These are phyloP conservation scores for Psilocybe cubensis DNA, from an alignment of 768 basidiomycete species.

Conservation along the genomic window DNA sequence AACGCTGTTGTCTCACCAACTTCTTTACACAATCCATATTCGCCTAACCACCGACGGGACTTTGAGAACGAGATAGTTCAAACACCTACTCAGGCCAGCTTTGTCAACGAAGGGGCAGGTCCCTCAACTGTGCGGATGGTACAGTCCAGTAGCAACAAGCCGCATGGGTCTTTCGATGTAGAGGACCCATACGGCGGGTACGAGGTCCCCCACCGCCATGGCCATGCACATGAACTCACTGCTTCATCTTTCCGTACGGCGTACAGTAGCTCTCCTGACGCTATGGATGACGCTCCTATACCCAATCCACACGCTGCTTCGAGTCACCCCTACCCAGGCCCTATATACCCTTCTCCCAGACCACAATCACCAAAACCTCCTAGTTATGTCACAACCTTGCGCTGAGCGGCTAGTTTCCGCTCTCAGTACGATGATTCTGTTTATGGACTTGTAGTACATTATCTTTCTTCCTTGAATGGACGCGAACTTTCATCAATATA, in stretches of 20 bases:
- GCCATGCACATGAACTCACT: constrained; percentile 25
- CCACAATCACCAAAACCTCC: constrained; percentile 10
- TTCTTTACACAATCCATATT: constrained; percentile 8
- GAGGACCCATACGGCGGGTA: constrained; percentile 22
- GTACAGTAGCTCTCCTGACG: constrained; percentile 20
- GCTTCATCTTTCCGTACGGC: constrained; percentile 27
- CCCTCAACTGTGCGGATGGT: not conserved
- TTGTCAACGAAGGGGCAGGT: constrained; percentile 6
- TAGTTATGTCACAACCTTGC: constrained; percentile 9
- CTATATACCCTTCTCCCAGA: not conserved
- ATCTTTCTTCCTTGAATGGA: not conserved
- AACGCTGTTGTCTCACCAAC: not conserved
- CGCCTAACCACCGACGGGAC: not conserved
- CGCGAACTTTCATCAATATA: not conserved
- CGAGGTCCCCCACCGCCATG: constrained; percentile 8
- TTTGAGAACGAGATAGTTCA: constrained; percentile 13
- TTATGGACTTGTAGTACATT: not conserved
- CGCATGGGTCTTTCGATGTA: constrained; percentile 7
- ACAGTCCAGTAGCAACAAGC: not conserved
- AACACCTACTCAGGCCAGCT: constrained; percentile 24
- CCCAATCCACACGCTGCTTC: not conserved
- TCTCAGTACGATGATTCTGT: not conserved
- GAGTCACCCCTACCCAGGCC: not conserved
- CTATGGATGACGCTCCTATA: constrained; percentile 2
- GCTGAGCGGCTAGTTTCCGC: constrained; percentile 4